Evolutionary conservation across 1,284 basidiomycete species (phyloP), one percentile per base, ranked within the genome.

Genomic region (Cryptococcus deneoformans): DNA sequence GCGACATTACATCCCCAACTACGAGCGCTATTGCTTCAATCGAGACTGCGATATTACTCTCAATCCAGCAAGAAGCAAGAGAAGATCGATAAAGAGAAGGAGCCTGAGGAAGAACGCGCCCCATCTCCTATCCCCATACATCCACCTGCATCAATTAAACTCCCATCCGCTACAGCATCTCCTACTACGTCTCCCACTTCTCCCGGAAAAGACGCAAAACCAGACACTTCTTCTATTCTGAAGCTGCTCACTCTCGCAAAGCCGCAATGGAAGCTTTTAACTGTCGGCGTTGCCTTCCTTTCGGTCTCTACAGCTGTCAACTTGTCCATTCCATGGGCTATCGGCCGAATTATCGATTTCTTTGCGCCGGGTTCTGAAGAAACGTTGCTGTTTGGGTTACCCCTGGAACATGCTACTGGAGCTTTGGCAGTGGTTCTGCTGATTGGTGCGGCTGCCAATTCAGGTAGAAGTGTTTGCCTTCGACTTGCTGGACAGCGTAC

Each of bases 301-400:
- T 61, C 64, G 16, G 53, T 77, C 24, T 73, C 71, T 2, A 77
- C 75, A 4, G 72, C 65, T 53, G 71, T 74, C 45, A 71, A 70
- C 35, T 63, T 75, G 9, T 64, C 67, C 4, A 70, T 75, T 8
- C 75, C 75, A 14, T 75, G 69, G 66, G 66, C 69, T 7, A 75
- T 75, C 52, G 75, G 75, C 49, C 63, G 72, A 35, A 77, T 77
- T 48, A 77, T 77, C 58, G 75, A 77, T 60, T 74, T 68, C 61
- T 77, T 77, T 52, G 68, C 73, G 1, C 75, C 75, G 34, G 75
- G 73, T 6, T 72, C 70, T 7, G 66, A 72, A 34, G 65, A 65
- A n/a, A 68, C 66, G 0, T 54, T 70, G 36, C 61, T 77, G 4
- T 72, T 77, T 50, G 75, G 73, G 20, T 39, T 77, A 35, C 73